phyloP scores from a whole-genome alignment of 768 basidiomycete genomes.

The Lentinus brumalis region DNA sequence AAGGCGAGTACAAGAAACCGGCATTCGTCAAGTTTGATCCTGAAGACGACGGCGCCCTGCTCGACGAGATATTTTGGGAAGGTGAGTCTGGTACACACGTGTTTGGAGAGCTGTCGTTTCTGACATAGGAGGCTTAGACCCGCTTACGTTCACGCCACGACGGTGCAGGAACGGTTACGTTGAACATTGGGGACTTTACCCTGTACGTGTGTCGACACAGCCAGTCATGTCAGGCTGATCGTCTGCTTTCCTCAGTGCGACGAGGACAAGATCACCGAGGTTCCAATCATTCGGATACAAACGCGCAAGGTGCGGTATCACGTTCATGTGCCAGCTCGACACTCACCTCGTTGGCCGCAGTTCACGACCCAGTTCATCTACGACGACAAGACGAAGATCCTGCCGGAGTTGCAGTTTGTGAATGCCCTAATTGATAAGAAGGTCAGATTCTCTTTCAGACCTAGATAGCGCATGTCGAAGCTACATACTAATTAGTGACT shows the following conservation, averaged over 20 bases:
- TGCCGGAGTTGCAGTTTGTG: conserved; percentile 6
- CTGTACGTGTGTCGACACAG: background rate
- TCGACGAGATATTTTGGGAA: conserved; percentile 15
- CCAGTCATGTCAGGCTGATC: no score
- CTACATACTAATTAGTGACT: no score
- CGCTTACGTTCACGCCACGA: background rate
- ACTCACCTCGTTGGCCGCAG: no score
- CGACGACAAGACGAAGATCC: background rate
- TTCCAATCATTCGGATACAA: background rate
- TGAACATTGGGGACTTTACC: conserved; percentile 9
- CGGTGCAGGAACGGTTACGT: background rate
- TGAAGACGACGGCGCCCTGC: no score
- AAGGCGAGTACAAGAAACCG: no score
- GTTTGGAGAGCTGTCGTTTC: background rate
- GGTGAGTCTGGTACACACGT: background rate
- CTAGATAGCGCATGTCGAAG: background rate
- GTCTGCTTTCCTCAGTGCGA: no score
- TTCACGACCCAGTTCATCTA: background rate
- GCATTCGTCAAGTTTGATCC: no score
- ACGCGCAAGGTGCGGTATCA: background rate
- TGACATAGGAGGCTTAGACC: background rate
- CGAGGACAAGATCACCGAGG: no score
- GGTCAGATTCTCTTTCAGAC: background rate
- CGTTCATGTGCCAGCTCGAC: background rate
- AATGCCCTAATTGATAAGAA: conserved; percentile 9